A percentile compares a stretch with the other conserved stretches of the same genome.
Evolutionary conservation across 2,329 filamentous ascomycete species (phyloP).

Genomic region (Tolypocladium nubicola): DNA sequence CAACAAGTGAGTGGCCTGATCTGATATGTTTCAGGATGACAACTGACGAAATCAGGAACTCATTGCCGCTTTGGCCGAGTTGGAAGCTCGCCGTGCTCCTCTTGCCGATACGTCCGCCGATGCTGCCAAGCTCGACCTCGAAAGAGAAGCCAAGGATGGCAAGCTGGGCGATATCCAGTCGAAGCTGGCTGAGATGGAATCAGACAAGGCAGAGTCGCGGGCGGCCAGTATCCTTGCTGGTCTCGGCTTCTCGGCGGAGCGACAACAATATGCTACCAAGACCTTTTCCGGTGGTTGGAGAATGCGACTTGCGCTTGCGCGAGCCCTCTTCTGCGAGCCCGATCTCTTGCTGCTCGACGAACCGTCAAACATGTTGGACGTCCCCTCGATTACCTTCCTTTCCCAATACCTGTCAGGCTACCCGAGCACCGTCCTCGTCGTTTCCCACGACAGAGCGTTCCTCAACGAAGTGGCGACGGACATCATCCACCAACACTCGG

Average conservation of each 20-base stretch:
- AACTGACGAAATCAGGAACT: slow-evolving; percentile 49
- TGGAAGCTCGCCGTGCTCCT: slow-evolving; percentile 67
- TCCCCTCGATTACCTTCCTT: slow-evolving; percentile 98
- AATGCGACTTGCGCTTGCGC: slow-evolving; percentile 89
- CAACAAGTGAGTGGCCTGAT: slow-evolving; percentile 53
- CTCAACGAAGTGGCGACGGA: slow-evolving; percentile 98
- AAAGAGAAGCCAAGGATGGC: slow-evolving; percentile 81
- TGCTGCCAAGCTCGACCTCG: slow-evolving; percentile 72
- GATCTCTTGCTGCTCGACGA: slow-evolving; percentile 94
- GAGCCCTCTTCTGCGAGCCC: slow-evolving; percentile 95
- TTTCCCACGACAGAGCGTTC: slow-evolving; percentile 98
- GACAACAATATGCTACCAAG: slow-evolving; percentile 87
- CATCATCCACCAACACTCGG: slow-evolving; percentile 96
- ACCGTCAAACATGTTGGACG: slow-evolving; percentile 99
- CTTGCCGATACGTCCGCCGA: slow-evolving; percentile 90
- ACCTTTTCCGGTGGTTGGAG: slow-evolving; percentile 99
- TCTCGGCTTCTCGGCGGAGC: slow-evolving; percentile 89
- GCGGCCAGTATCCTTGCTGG: slow-evolving; percentile 94
- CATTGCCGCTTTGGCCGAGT: slow-evolving; percentile 57
- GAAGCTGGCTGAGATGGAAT: slow-evolving; percentile 97
- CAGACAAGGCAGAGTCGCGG: slow-evolving; percentile 91
- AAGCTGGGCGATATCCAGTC: slow-evolving; percentile 84
- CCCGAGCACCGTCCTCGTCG: slow-evolving; percentile 88
- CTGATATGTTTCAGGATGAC: slow-evolving; percentile 3
- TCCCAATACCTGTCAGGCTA: slow-evolving; percentile 91